Evolutionary conservation across 2,329 filamentous ascomycete genomes (phyloP).

Genomic region (Cladophialophora chaetospira): DNA sequence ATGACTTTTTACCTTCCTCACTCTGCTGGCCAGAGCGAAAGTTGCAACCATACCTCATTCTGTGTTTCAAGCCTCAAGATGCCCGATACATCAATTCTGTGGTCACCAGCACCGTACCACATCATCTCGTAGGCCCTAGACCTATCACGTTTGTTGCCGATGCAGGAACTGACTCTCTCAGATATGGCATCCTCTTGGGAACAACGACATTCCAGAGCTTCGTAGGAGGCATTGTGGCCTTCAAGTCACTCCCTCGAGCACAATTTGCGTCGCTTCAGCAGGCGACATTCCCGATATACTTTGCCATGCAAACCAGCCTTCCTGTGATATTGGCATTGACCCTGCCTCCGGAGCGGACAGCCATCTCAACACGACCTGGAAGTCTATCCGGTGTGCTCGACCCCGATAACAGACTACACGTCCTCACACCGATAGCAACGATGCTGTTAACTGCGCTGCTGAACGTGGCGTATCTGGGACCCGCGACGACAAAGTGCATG

Average conservation of each 20-base stretch:
- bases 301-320: constrained; percentile 75
- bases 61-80: constrained; percentile 34
- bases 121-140: constrained; percentile 63
- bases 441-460: constrained; percentile 70
- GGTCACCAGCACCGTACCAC: constrained; percentile 72
- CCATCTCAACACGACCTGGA: constrained; percentile 40
- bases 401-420: constrained; percentile 62
- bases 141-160: neutral
- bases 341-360: constrained; percentile 64
- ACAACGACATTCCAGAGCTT: constrained; percentile 80
- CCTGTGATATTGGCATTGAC: constrained; percentile 76
- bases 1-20: neutral
- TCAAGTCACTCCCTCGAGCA: constrained; percentile 72
- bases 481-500: constrained; percentile 74
- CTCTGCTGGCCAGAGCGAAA: neutral
- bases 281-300: constrained; percentile 85
- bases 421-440: constrained; percentile 67
- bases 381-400: constrained; percentile 61
- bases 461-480: constrained; percentile 73
- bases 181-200: constrained; percentile 85
- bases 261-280: constrained; percentile 81
- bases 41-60: neutral
- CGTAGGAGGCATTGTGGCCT: constrained; percentile 71
- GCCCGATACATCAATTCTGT: constrained; percentile 53
- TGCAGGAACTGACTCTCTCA: constrained; percentile 40